A percentile compares a stretch with the other conserved stretches of the same genome.
Conservation (phyloP, 495 filamentous ascomycete genomes). For the Haplographium delicatum region DNA sequence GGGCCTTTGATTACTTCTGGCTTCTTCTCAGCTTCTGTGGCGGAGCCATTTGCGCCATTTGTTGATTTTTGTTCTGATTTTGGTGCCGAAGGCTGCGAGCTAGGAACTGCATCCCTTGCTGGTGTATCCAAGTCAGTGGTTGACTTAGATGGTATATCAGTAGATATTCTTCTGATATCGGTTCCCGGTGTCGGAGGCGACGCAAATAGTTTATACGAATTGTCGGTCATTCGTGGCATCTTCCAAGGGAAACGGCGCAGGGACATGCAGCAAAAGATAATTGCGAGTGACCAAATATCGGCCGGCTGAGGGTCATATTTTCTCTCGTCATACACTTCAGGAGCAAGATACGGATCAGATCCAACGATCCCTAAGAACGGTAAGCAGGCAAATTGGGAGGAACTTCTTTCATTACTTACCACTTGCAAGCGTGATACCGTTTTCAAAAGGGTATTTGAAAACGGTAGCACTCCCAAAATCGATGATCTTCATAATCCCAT, state of each 20-base stretch:
- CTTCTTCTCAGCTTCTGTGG: constrained; percentile 49
- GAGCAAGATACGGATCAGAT: constrained; percentile 94
- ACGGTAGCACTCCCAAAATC: constrained; percentile 98
- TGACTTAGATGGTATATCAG: constrained; percentile 20
- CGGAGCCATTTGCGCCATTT: constrained; percentile 19
- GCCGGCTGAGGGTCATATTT: constrained; percentile 93
- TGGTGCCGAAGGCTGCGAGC: constrained; percentile 29
- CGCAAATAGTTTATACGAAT: constrained; percentile 90
- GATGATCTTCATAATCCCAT: constrained; percentile 99
- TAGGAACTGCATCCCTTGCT: constrained; percentile 18
- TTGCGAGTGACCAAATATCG: constrained; percentile 96
- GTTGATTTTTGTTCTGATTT: constrained; percentile 6
- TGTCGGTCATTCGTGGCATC: constrained; percentile 83
- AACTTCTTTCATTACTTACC: constrained; percentile 65
- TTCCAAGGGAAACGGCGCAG: constrained; percentile 97
- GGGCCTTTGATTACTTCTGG: constrained; percentile 85
- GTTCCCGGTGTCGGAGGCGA: constrained; percentile 57
- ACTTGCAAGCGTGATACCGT: constrained; percentile 76
- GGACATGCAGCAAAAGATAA: constrained; percentile 99
- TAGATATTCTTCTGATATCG: constrained; percentile 34
- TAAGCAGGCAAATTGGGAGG: too few species aligned
- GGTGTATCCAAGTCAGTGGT: constrained; percentile 17
- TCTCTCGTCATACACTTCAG: constrained; percentile 90
- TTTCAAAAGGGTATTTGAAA: constrained; percentile 96
- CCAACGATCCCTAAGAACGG: constrained; percentile 77